These are phyloP conservation scores for Croton setiger DNA, from an alignment of 441 rosid species.

Conservation along the genomic window DNA sequence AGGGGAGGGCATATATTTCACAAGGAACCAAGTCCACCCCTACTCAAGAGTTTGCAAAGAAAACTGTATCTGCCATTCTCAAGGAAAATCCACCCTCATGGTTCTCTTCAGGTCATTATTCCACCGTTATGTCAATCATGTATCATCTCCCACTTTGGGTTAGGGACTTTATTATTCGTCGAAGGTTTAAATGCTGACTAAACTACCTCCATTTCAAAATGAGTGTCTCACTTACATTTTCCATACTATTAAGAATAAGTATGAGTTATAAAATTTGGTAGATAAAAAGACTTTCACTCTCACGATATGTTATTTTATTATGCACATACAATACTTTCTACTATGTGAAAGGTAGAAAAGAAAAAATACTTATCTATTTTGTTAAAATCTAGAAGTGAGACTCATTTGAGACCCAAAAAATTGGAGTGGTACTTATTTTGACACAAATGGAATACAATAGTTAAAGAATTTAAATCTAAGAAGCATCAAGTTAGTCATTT, in stretches of 20 bases:
- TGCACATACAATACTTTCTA: no score
- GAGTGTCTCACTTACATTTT: no score
- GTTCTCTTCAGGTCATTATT: slow-evolving; percentile 59
- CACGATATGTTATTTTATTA: no score
- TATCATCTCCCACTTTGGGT: slow-evolving; percentile 56
- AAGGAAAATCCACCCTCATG: slow-evolving; percentile 68
- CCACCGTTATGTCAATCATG: slow-evolving; percentile 45
- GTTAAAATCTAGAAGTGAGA: no score
- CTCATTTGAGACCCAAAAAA: no score
- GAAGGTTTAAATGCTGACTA: slow-evolving; percentile 35
- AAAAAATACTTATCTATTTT: no score
- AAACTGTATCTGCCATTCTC: slow-evolving; percentile 54
- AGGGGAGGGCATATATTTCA: slow-evolving; percentile 52
- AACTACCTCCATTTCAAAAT: not conserved
- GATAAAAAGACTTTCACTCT: no score
- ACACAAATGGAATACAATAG: not conserved
- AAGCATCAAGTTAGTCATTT: no score
- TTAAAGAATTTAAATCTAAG: not conserved
- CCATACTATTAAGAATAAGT: no score
- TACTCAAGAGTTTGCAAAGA: slow-evolving; percentile 63
- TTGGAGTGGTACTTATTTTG: no score
- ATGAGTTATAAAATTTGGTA: no score
- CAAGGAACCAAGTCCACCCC: slow-evolving; percentile 60
- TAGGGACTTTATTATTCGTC: slow-evolving; percentile 46
- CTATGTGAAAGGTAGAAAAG: no score